Percentiles rank a stretch among this genome's conserved stretches.
Conservation (phyloP, 139 green algal genomes). For the Chlamydomonas applanata region DNA sequence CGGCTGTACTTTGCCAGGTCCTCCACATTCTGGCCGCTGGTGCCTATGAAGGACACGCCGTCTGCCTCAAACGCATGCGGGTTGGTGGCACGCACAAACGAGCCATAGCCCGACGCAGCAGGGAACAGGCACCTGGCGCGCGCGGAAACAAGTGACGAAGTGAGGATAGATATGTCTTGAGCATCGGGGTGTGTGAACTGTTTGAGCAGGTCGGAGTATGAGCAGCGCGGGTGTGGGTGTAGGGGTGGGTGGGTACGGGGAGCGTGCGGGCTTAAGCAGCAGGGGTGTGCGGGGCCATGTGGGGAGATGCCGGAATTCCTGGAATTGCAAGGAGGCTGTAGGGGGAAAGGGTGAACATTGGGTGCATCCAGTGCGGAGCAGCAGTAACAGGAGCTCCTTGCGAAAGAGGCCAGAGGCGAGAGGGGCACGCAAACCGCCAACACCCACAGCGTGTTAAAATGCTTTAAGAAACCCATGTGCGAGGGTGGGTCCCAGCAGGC, state of each 20-base stretch:
- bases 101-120: constrained; percentile 1
- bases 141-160: constrained; percentile 40
- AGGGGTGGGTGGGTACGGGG: background rate
- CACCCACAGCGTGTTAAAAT: no score
- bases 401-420: no score
- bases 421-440: no score
- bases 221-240: background rate
- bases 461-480: no score
- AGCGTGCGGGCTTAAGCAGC: no score
- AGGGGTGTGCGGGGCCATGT: no score
- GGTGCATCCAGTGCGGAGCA: background rate
- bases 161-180: constrained; percentile 7
- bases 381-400: no score
- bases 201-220: background rate
- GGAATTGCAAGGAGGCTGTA: background rate
- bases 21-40: constrained; percentile 89
- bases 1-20: constrained; percentile 73
- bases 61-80: constrained; percentile 84
- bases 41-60: constrained; percentile 86
- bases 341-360: background rate
- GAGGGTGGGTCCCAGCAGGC: no score
- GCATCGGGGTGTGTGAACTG: background rate
- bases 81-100: constrained; percentile 76
- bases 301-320: no score
- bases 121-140: constrained; percentile 81